These are phyloP conservation scores for Biscogniauxia marginata DNA, from an alignment of 2,329 filamentous ascomycete genomes.

Conservation along the genomic window DNA sequence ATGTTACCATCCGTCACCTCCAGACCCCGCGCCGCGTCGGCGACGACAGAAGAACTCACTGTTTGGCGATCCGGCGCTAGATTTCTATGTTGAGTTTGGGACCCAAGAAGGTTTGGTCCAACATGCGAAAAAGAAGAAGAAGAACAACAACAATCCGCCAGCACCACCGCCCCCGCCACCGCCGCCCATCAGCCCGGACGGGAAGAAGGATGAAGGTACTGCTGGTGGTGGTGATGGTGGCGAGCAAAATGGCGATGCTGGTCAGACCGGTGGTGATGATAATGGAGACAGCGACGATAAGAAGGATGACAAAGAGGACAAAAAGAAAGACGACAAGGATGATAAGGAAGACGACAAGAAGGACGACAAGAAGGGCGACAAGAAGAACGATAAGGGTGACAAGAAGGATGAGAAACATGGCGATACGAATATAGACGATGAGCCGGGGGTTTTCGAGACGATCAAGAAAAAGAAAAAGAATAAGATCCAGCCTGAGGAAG, in stretches of 20 bases:
- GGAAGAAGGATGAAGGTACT: conserved; percentile 35
- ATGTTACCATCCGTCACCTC: conserved; percentile 18
- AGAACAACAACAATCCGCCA: neutral
- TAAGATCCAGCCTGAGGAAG: conserved; percentile 42
- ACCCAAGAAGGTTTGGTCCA: conserved; percentile 54
- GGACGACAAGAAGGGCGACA: conserved; percentile 43
- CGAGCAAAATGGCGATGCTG: conserved; percentile 39
- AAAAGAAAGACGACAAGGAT: conserved; percentile 29
- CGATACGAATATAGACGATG: conserved; percentile 45
- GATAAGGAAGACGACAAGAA: conserved; percentile 41
- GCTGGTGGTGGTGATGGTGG: conserved; percentile 32
- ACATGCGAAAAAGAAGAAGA: conserved; percentile 50
- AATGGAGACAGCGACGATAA: conserved; percentile 38
- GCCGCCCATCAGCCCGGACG: conserved; percentile 25
- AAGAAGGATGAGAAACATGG: conserved; percentile 45
- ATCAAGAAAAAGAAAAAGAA: conserved; percentile 56
- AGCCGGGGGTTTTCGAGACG: conserved; percentile 49
- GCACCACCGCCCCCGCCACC: neutral
- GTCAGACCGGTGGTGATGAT: conserved; percentile 33
- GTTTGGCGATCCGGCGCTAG: conserved; percentile 45
- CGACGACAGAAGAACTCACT: conserved; percentile 33
- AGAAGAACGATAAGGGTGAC: conserved; percentile 54
- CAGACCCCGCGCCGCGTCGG: conserved; percentile 22
- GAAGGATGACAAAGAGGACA: conserved; percentile 35
- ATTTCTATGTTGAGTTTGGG: conserved; percentile 55